Percentiles rank a stretch among this genome's conserved stretches.
These are phyloP conservation scores for Citrullus mucosospermus DNA, from an alignment of 306 rosid species.

Conservation along the genomic window DNA sequence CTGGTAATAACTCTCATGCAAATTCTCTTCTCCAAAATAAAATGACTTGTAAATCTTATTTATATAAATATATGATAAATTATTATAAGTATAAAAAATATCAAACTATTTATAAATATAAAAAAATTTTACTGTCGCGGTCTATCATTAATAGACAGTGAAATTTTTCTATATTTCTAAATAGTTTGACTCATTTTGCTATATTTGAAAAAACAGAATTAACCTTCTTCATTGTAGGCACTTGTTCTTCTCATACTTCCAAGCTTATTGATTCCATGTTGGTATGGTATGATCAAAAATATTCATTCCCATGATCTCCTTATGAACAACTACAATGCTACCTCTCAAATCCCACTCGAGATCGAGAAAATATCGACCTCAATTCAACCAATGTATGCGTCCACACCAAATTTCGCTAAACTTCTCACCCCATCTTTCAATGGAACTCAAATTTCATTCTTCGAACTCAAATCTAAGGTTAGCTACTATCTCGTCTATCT, in stretches of 20 bases:
- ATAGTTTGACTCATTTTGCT: too few species aligned
- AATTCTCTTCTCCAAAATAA: too few species aligned
- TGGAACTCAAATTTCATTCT: constrained; percentile 3
- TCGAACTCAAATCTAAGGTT: constrained; percentile 9
- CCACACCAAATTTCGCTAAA: neutral
- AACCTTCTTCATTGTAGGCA: constrained; percentile 7
- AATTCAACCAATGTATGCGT: constrained; percentile 5
- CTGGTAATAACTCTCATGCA: neutral
- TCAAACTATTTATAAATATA: too few species aligned
- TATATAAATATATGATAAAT: too few species aligned
- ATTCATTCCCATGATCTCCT: neutral
- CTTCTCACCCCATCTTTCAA: neutral
- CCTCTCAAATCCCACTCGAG: neutral
- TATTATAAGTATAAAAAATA: too few species aligned
- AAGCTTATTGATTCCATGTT: constrained; percentile 10
- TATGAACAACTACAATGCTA: neutral
- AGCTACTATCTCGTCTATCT: neutral
- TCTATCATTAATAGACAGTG: too few species aligned
- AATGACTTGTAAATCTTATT: too few species aligned
- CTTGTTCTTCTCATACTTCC: constrained; percentile 6
- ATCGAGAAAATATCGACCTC: neutral
- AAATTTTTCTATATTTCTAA: too few species aligned
- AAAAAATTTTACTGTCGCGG: too few species aligned
- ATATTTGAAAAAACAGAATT: too few species aligned
- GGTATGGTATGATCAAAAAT: constrained; percentile 4